A percentile compares a stretch with the other conserved stretches of the same genome.
Evolutionary conservation across 2,329 filamentous ascomycete genomes (phyloP).

Genomic region (Blastomyces parvus): DNA sequence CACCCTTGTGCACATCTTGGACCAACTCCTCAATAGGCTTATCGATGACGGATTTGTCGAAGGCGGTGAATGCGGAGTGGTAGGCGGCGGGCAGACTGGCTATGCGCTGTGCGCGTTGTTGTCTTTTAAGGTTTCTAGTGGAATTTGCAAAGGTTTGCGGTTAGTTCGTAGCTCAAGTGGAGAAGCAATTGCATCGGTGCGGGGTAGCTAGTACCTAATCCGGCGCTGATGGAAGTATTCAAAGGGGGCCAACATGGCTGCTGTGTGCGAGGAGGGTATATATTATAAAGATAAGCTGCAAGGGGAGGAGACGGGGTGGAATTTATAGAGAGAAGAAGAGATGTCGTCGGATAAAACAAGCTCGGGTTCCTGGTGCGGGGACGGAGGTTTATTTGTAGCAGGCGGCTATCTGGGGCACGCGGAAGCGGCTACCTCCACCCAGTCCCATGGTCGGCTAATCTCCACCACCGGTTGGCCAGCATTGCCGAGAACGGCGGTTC

Average conservation of each 20-base stretch:
- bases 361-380: background rate
- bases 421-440: background rate
- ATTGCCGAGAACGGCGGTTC: background rate
- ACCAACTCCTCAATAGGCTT: conserved; percentile 72
- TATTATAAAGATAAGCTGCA: background rate
- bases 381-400: background rate
- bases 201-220: conserved; percentile 49
- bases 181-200: background rate
- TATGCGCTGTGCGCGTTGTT: conserved; percentile 62
- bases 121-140: conserved; percentile 65
- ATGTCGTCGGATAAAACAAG: background rate
- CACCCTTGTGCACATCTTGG: conserved; percentile 61
- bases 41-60: conserved; percentile 59
- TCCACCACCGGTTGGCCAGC: background rate
- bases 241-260: conserved; percentile 43
- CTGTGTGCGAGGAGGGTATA: background rate
- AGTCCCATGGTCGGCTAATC: no score
- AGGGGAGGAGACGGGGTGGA: no score
- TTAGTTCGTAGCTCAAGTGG: background rate
- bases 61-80: conserved; percentile 52
- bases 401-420: background rate
- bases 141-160: conserved; percentile 12
- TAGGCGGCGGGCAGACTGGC: conserved; percentile 56
- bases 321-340: background rate
- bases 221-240: conserved; percentile 62